These are phyloP conservation scores for Trichosanthes cucumerina DNA, from an alignment of 306 rosid genomes.

Conservation along the genomic window DNA sequence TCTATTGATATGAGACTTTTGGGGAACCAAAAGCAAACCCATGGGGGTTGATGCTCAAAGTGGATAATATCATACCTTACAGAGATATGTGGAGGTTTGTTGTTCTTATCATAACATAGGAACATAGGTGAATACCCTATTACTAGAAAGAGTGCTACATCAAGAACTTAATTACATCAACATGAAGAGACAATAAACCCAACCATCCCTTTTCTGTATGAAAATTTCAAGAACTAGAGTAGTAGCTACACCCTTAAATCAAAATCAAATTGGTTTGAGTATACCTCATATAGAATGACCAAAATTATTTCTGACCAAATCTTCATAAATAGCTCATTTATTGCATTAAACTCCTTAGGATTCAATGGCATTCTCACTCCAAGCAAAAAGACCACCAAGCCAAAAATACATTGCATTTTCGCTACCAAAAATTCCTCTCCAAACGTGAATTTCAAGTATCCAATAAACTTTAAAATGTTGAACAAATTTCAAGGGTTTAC, in stretches of 20 bases:
- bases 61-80: too few relatives aligned
- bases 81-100: too few relatives aligned
- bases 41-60: too few relatives aligned
- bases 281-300: slow-evolving; percentile 79
- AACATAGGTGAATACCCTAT: too few relatives aligned
- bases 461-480: not conserved
- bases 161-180: not conserved
- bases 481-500: too few relatives aligned
- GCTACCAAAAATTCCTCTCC: not conserved
- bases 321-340: too few relatives aligned
- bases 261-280: not conserved
- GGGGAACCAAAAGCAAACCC: too few relatives aligned
- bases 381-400: not conserved
- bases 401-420: not conserved
- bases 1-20: too few relatives aligned
- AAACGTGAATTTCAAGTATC: not conserved
- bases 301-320: slow-evolving; percentile 74
- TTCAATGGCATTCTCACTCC: not conserved
- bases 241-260: not conserved
- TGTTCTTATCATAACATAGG: too few relatives aligned
- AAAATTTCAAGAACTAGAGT: not conserved
- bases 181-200: not conserved
- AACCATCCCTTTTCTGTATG: not conserved
- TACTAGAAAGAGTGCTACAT: not conserved
- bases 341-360: slow-evolving; percentile 67